Conservation (phyloP, 192 early-diverging fungal genomes). For the Diversispora eburnea region DNA sequence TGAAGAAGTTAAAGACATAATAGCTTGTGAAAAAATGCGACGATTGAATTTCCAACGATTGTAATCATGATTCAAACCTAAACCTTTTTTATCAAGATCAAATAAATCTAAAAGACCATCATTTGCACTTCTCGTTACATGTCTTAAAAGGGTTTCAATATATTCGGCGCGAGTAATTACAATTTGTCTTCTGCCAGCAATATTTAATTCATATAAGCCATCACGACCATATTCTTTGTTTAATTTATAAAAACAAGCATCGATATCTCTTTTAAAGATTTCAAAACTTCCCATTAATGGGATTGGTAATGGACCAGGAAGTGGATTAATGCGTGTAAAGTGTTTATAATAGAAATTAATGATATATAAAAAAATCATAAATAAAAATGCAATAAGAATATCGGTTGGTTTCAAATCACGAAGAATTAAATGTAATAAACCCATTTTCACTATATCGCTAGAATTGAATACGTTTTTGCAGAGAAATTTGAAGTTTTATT, state of each 20-base stretch:
- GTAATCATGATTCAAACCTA: constrained; percentile 7
- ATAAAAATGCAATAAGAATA: background rate
- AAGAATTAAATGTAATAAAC: background rate
- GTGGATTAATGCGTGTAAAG: background rate
- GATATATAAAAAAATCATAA: background rate
- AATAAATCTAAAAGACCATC: constrained; percentile 5
- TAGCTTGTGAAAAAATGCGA: constrained; percentile 2
- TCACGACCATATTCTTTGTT: constrained; percentile 12
- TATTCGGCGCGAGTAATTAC: constrained; percentile 22
- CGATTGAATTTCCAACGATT: constrained; percentile 14
- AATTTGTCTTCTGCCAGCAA: constrained; percentile 6
- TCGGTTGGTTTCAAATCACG: background rate
- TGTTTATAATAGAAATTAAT: constrained; percentile 28
- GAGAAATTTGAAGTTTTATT: too few species aligned
- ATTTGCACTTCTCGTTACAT: background rate
- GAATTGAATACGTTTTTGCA: too few species aligned
- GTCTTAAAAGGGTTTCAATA: background rate
- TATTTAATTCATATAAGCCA: constrained; percentile 18
- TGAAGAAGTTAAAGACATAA: background rate
- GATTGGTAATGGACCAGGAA: constrained; percentile 16
- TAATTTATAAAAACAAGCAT: constrained; percentile 13
- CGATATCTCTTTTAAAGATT: background rate
- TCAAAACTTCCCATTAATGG: constrained; percentile 17
- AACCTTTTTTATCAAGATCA: constrained; percentile 5
- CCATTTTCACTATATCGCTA: background rate